These are phyloP conservation scores for Mangifera indica DNA, from an alignment of 345 rosid species.

Conservation along the genomic window DNA sequence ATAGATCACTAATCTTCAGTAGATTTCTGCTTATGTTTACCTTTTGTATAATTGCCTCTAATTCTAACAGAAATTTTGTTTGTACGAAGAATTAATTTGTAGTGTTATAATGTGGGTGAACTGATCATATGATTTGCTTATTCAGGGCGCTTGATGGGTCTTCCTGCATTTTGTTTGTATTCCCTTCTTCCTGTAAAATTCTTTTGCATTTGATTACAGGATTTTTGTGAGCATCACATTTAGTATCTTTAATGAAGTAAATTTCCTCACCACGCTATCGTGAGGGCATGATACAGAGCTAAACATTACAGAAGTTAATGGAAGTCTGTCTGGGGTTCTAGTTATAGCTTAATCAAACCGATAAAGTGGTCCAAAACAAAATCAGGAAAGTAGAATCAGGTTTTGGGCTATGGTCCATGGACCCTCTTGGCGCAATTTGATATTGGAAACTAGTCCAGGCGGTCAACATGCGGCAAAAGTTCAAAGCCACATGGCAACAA, in stretches of 20 bases:
- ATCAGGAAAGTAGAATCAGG: neutral
- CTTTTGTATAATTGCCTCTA: slow-evolving; percentile 4
- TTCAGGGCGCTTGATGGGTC: neutral
- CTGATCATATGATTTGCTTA: neutral
- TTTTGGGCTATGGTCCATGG: neutral
- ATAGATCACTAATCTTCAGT: neutral
- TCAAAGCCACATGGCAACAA: too few species aligned
- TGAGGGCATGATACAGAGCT: neutral
- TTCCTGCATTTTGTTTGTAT: neutral
- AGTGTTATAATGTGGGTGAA: neutral
- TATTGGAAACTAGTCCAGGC: neutral
- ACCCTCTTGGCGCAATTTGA: neutral
- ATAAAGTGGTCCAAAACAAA: neutral
- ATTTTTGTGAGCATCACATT: neutral
- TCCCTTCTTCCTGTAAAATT: neutral
- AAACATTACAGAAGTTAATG: neutral
- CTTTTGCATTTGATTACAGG: neutral
- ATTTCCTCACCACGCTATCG: neutral
- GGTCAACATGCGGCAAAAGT: neutral
- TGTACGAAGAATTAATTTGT: neutral
- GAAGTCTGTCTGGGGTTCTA: neutral
- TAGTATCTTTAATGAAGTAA: neutral
- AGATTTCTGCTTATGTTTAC: neutral
- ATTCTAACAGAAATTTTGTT: neutral
- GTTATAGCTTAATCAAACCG: neutral